These are phyloP conservation scores for Pholiota conissans DNA, from an alignment of 768 basidiomycete genomes.

Conservation along the genomic window DNA sequence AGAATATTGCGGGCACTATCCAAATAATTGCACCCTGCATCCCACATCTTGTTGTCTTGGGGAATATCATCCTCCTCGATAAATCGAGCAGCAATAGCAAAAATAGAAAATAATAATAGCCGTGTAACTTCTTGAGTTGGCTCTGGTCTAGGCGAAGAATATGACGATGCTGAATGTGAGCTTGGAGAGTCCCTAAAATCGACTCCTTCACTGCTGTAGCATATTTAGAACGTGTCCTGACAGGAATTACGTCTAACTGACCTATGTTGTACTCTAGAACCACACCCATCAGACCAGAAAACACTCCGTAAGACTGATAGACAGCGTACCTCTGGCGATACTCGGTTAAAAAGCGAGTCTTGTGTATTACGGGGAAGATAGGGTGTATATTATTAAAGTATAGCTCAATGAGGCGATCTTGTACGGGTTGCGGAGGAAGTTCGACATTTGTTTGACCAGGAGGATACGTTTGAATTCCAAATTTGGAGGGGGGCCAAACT, in stretches of 20 bases:
- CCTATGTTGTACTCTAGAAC: conserved; percentile 17
- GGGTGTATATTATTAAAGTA: conserved; percentile 88
- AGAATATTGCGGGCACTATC: conserved; percentile 62
- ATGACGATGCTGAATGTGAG: conserved; percentile 24
- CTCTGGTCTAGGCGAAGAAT: conserved; percentile 45
- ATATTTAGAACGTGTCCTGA: not conserved
- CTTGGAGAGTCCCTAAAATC: conserved; percentile 29
- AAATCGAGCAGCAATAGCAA: conserved; percentile 79
- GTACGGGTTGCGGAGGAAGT: conserved; percentile 62
- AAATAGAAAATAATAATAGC: conserved; percentile 76
- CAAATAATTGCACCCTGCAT: conserved; percentile 66
- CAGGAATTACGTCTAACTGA: not conserved
- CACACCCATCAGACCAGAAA: conserved; percentile 1
- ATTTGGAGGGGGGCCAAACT: conserved; percentile 66
- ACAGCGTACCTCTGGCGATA: conserved; percentile 49
- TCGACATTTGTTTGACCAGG: conserved; percentile 46
- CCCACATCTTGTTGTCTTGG: conserved; percentile 62
- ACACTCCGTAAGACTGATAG: not conserved
- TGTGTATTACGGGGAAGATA: conserved; percentile 79
- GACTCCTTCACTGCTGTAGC: conserved; percentile 16
- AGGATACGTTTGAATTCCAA: conserved; percentile 34
- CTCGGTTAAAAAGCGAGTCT: conserved; percentile 64
- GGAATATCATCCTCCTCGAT: conserved; percentile 47
- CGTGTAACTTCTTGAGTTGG: conserved; percentile 65
- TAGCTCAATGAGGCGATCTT: conserved; percentile 67